These are phyloP conservation scores for Trichosanthes cucumerina DNA, from an alignment of 306 rosid genomes.

Conservation along the genomic window DNA sequence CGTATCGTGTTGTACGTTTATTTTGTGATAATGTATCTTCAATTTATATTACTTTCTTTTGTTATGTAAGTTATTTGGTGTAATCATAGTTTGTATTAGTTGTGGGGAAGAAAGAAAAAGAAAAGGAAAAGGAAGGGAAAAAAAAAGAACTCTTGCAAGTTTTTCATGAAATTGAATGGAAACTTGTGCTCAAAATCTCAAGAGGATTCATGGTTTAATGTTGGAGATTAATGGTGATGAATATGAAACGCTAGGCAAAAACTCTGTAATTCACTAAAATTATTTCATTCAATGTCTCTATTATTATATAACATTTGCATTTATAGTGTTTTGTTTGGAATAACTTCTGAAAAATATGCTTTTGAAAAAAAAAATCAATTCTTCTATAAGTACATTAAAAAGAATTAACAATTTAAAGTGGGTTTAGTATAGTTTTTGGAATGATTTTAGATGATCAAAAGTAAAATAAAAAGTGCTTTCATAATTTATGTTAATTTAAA, in stretches of 20 bases:
- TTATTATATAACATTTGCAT: too few relatives aligned
- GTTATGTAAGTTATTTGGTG: background rate
- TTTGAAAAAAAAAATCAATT: too few relatives aligned
- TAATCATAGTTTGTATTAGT: background rate
- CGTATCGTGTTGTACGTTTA: background rate
- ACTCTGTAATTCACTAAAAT: background rate
- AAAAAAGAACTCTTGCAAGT: background rate
- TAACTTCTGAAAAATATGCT: too few relatives aligned
- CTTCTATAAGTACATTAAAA: too few relatives aligned
- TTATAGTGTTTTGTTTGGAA: too few relatives aligned
- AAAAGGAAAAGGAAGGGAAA: background rate
- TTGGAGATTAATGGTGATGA: background rate
- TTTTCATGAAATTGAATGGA: constrained; percentile 5
- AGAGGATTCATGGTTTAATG: background rate
- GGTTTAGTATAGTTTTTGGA: too few relatives aligned
- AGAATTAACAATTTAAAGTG: too few relatives aligned
- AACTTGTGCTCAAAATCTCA: background rate
- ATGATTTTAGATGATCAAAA: too few relatives aligned
- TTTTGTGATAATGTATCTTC: background rate
- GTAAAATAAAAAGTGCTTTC: too few relatives aligned
- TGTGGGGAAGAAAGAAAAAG: background rate
- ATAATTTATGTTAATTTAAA: too few relatives aligned
- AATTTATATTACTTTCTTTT: background rate
- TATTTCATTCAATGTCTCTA: background rate
- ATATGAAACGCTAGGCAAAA: background rate